phyloP scores from a whole-genome alignment of 306 rosid species.

The Abrus precatorius region DNA sequence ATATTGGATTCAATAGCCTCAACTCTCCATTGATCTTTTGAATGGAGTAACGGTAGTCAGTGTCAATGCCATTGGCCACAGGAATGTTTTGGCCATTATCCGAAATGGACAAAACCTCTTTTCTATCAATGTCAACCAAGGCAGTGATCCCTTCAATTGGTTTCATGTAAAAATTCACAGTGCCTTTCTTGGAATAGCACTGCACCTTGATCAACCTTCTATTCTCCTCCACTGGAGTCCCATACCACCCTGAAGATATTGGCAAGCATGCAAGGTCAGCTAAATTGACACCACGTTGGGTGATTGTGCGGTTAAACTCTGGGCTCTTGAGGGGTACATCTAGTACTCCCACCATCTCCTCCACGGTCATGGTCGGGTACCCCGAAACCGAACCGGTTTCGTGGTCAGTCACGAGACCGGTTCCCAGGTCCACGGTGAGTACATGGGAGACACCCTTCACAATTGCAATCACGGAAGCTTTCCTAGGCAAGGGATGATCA shows the following conservation, averaged over 20 bases:
- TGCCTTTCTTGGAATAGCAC: constrained; percentile 75
- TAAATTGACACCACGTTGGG: constrained; percentile 66
- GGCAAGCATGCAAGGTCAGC: constrained; percentile 76
- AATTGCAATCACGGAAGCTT: constrained; percentile 66
- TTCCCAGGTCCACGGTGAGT: constrained; percentile 64
- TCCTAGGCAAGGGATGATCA: constrained; percentile 60
- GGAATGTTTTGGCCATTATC: constrained; percentile 75
- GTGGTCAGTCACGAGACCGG: constrained; percentile 39
- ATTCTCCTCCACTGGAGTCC: constrained; percentile 62
- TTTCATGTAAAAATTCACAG: constrained; percentile 90
- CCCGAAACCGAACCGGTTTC: constrained; percentile 55
- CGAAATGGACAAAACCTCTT: constrained; percentile 62
- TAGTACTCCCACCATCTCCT: constrained; percentile 64
- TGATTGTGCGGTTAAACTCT: constrained; percentile 69
- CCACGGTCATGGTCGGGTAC: constrained; percentile 71
- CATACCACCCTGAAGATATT: constrained; percentile 84
- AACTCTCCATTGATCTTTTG: constrained; percentile 60
- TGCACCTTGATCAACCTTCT: constrained; percentile 79
- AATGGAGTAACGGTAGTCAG: constrained; percentile 77
- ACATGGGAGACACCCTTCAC: constrained; percentile 51
- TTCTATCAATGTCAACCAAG: constrained; percentile 68
- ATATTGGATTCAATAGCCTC: constrained; percentile 70
- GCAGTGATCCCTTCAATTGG: constrained; percentile 92
- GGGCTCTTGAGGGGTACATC: constrained; percentile 58
- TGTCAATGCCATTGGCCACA: constrained; percentile 68